These are phyloP conservation scores for Aspergillus cristatus DNA, from an alignment of 495 filamentous ascomycete species.

Conservation along the genomic window DNA sequence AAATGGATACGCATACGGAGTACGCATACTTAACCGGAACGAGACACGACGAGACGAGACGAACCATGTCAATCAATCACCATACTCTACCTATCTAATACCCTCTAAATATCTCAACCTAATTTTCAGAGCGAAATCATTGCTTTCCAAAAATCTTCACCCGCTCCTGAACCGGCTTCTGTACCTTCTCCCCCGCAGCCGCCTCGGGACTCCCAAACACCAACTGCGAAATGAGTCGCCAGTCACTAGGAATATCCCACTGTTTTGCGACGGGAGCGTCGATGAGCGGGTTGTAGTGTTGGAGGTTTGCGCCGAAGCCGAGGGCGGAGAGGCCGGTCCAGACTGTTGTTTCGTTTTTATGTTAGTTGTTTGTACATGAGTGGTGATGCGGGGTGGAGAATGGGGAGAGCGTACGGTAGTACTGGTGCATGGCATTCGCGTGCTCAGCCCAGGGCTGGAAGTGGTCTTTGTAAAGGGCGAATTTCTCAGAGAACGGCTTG, in stretches of 20 bases:
- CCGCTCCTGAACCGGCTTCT: constrained; percentile 29
- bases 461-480: constrained; percentile 31
- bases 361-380: constrained; percentile 3
- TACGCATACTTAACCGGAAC: no score
- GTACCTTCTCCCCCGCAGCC: constrained; percentile 23
- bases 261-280: constrained; percentile 32
- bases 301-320: constrained; percentile 46
- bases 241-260: constrained; percentile 38
- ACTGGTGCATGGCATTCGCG: constrained; percentile 48
- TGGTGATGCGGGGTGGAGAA: background rate
- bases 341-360: constrained; percentile 17
- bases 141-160: constrained; percentile 26
- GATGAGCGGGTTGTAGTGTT: constrained; percentile 48
- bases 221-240: constrained; percentile 40
- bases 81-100: no score
- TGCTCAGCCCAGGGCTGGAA: constrained; percentile 44
- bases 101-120: no score
- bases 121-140: no score
- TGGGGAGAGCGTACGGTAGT: constrained; percentile 27
- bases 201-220: constrained; percentile 41
- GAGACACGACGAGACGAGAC: no score
- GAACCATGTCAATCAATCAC: no score
- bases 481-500: constrained; percentile 35
- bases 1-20: no score
- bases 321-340: constrained; percentile 44